A percentile compares a stretch with the other conserved stretches of the same genome.
Conservation (phyloP, 306 rosid genomes). For the Malus fusca region DNA sequence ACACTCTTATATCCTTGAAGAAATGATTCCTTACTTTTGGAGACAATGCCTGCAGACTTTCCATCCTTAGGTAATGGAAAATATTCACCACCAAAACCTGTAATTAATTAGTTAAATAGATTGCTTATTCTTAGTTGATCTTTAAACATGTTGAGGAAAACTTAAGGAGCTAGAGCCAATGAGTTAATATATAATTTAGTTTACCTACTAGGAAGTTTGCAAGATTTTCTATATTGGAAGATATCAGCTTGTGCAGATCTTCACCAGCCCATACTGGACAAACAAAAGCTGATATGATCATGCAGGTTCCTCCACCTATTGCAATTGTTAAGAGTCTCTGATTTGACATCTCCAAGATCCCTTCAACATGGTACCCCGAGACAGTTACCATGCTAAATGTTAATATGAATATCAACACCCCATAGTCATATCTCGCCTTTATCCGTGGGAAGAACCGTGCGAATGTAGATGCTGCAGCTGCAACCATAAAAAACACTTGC, state of each 20-base stretch:
- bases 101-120: background rate
- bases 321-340: conserved; percentile 59
- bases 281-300: conserved; percentile 45
- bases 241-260: conserved; percentile 66
- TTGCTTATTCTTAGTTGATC: background rate
- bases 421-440: conserved; percentile 81
- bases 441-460: conserved; percentile 65
- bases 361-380: conserved; percentile 54
- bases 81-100: conserved; percentile 64
- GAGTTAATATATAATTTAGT: background rate
- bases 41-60: background rate
- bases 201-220: conserved; percentile 65
- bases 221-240: conserved; percentile 69
- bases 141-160: background rate
- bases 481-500: conserved; percentile 8
- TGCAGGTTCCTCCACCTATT: conserved; percentile 62
- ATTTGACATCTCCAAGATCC: conserved; percentile 47
- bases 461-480: conserved; percentile 72
- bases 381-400: conserved; percentile 79
- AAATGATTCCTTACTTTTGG: conserved; percentile 31
- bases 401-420: conserved; percentile 68
- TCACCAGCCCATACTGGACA: conserved; percentile 93
- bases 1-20: conserved; percentile 58
- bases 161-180: background rate
- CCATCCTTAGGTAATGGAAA: conserved; percentile 37